These are phyloP conservation scores for Apium graveolens DNA, from an alignment of 129 eudicot genomes.

Conservation along the genomic window DNA sequence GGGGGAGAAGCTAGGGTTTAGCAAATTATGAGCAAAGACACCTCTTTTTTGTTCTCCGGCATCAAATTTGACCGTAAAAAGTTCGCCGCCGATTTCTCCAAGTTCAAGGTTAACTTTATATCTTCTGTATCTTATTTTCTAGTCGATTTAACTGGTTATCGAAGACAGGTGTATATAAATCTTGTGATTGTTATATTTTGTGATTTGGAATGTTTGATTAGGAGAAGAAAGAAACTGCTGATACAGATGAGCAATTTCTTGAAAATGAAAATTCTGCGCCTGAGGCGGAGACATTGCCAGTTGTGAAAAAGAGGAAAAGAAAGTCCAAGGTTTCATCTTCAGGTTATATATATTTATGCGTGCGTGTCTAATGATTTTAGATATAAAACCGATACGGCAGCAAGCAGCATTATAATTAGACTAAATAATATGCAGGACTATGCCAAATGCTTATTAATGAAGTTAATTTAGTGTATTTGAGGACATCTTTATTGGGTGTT, in stretches of 20 bases:
- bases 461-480: background rate
- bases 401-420: background rate
- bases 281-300: constrained; percentile 21
- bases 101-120: constrained; percentile 50
- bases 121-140: background rate
- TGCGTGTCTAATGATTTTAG: background rate
- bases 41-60: constrained; percentile 73
- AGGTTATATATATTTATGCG: constrained; percentile 21
- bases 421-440: background rate
- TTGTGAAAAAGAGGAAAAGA: constrained; percentile 67
- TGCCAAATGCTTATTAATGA: background rate
- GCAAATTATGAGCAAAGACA: constrained; percentile 33
- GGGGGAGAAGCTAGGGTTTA: background rate
- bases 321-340: constrained; percentile 24
- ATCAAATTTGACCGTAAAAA: constrained; percentile 59
- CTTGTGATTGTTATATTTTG: background rate
- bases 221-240: constrained; percentile 50
- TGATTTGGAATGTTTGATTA: constrained; percentile 15
- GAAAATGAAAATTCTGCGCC: constrained; percentile 27
- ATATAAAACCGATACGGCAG: background rate
- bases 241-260: constrained; percentile 20
- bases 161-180: background rate
- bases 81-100: constrained; percentile 57
- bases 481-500: background rate
- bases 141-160: background rate